phyloP scores from a whole-genome alignment of 2,329 filamentous ascomycete species.

The Colletotrichum sansevieriae region DNA sequence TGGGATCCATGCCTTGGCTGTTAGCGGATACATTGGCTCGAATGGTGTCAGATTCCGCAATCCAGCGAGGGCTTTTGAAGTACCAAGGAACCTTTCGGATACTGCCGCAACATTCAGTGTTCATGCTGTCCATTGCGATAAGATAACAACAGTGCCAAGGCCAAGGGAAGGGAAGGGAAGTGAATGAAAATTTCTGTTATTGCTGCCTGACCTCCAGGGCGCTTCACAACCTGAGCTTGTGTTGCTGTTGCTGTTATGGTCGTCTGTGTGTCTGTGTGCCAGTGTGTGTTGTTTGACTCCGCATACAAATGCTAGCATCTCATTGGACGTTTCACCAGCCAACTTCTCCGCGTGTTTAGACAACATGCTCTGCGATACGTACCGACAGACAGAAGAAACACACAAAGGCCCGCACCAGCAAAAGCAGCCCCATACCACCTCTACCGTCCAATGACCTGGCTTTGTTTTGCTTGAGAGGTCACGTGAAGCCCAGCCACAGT shows the following conservation, averaged over 20 bases:
- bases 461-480: not conserved
- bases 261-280: too few species aligned
- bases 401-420: slow-evolving; percentile 2
- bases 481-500: slow-evolving; percentile 9
- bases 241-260: slow-evolving; percentile 14
- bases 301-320: too few species aligned
- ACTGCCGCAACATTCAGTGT: not conserved
- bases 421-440: not conserved
- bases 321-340: too few species aligned
- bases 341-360: slow-evolving; percentile 29
- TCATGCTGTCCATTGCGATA: not conserved
- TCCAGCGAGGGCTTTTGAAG: not conserved
- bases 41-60: slow-evolving; percentile 33
- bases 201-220: slow-evolving; percentile 30
- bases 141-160: not conserved
- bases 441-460: not conserved
- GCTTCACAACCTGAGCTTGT: not conserved
- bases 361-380: not conserved
- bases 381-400: too few species aligned
- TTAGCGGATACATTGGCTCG: slow-evolving; percentile 36
- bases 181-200: not conserved
- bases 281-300: too few species aligned
- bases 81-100: too few species aligned
- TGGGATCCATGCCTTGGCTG: slow-evolving; percentile 39
- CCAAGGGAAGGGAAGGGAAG: too few species aligned